phyloP scores from a whole-genome alignment of 371 early-diverging fungal genomes.

The Rhizopus microsporus region DNA sequence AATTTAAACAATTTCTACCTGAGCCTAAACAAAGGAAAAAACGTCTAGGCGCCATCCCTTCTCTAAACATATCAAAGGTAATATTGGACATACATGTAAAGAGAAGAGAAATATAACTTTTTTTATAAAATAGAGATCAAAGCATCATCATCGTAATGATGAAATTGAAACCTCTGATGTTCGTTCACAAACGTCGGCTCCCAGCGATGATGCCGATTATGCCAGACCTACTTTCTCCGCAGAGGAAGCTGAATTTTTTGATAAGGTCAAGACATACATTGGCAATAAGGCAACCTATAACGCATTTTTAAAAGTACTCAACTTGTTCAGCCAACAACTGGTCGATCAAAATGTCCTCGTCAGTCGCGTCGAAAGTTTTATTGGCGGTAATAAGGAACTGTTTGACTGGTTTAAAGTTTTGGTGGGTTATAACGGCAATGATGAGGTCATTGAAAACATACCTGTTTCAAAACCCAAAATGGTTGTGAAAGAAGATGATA shows the following conservation, averaged over 20 bases:
- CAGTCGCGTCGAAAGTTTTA: slow-evolving; percentile 81
- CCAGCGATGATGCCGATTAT: slow-evolving; percentile 13
- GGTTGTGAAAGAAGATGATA: slow-evolving; percentile 24
- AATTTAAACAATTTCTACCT: slow-evolving; percentile 95
- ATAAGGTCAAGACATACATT: slow-evolving; percentile 82
- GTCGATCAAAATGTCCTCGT: slow-evolving; percentile 85
- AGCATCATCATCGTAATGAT: slow-evolving; percentile 5
- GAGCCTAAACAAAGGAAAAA: slow-evolving; percentile 43
- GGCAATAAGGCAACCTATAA: slow-evolving; percentile 85
- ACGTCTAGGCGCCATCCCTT: slow-evolving; percentile 12
- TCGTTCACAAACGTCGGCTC: slow-evolving; percentile 10
- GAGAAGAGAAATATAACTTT: neutral
- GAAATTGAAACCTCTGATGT: slow-evolving; percentile 12
- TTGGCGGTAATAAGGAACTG: slow-evolving; percentile 74
- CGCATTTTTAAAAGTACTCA: slow-evolving; percentile 96
- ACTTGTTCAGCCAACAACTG: slow-evolving; percentile 95
- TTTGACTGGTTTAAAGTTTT: slow-evolving; percentile 94
- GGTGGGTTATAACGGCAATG: slow-evolving; percentile 83
- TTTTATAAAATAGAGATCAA: slow-evolving; percentile 8
- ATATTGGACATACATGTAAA: neutral
- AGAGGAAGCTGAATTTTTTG: slow-evolving; percentile 90
- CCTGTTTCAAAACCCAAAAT: slow-evolving; percentile 12
- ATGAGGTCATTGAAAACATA: slow-evolving; percentile 37
- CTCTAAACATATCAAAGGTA: slow-evolving; percentile 21
- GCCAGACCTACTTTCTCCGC: slow-evolving; percentile 39